A percentile compares a stretch with the other conserved stretches of the same genome.
These are phyloP conservation scores for Orbilia oligospora DNA, from an alignment of 2,329 filamentous ascomycete species.

Conservation along the genomic window DNA sequence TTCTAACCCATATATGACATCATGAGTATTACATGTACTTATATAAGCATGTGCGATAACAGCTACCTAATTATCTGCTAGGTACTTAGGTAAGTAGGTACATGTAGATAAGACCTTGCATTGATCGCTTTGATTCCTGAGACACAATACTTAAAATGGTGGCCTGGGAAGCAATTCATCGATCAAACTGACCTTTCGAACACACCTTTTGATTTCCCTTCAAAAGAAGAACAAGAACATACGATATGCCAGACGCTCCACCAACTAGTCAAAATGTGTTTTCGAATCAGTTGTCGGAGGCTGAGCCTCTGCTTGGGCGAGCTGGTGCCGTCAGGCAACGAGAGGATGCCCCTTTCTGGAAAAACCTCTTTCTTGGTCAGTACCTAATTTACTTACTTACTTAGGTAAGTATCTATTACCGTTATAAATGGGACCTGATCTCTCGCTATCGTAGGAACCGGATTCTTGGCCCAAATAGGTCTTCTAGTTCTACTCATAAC, in stretches of 20 bases:
- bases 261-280: background rate
- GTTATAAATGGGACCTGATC: background rate
- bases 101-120: no score
- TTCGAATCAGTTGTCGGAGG: background rate
- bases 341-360: slow-evolving; percentile 63
- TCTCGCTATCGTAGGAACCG: slow-evolving; percentile 76
- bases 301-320: slow-evolving; percentile 78
- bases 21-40: background rate
- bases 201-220: no score
- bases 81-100: no score
- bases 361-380: slow-evolving; percentile 45
- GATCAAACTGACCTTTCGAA: no score
- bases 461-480: slow-evolving; percentile 82
- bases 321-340: slow-evolving; percentile 81
- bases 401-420: background rate
- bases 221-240: background rate
- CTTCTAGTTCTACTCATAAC: slow-evolving; percentile 81
- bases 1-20: background rate
- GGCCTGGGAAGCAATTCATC: no score
- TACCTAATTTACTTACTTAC: background rate
- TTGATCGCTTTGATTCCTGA: no score
- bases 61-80: no score
- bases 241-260: slow-evolving; percentile 11
- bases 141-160: no score
- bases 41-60: no score